Evolutionary conservation across 768 basidiomycete genomes (phyloP), one percentile per base, ranked within the genome.

Genomic region (Lyophyllum shimeji): DNA sequence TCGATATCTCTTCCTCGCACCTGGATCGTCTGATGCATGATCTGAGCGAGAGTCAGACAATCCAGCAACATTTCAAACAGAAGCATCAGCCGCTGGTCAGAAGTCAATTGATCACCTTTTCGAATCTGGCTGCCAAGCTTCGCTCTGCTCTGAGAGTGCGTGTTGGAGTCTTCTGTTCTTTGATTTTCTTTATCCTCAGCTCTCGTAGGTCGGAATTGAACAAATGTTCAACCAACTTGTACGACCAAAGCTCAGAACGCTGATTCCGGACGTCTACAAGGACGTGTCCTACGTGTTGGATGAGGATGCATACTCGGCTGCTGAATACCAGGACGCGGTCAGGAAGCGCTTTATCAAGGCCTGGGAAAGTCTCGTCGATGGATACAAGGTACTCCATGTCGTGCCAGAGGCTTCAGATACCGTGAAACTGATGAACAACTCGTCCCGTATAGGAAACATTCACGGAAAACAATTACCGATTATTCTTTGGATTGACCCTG

Each of bases 221-320:
- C 93, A 96, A 63, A 77, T 98, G 34, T 98, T 98, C 77, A 98
- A 95, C 63, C 96, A 98, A 67, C 78, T 98, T 9, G 81, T 95
- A 63, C 83, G 95, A 18, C 95, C 97, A 0, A 87, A 86, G 56
- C 70, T 99, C 46, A 85, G 97, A 23, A 89, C 83, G 33, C 76
- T 98, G 45, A 79, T 98, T 46, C 72, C 84, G 5, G 97, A 98
- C 58, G 82, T 94, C 7, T 97, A 96, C 72, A 94, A 88, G 67
- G 95, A 95, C 60, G 81, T 94, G 7, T 84, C 85, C 4, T 98
- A 99, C 67, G 69, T 90, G 21, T 75, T 98, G 13, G 94, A 97
- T 64, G 96, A 98, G 50, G 94, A 97, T 57, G 75, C 76, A 0
- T 98, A 96, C 66, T 76, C 87, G 1, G 73, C 83, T 0, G 89